These are phyloP conservation scores for Shiraia sp. DNA, from an alignment of 2,329 filamentous ascomycete genomes.

Conservation along the genomic window DNA sequence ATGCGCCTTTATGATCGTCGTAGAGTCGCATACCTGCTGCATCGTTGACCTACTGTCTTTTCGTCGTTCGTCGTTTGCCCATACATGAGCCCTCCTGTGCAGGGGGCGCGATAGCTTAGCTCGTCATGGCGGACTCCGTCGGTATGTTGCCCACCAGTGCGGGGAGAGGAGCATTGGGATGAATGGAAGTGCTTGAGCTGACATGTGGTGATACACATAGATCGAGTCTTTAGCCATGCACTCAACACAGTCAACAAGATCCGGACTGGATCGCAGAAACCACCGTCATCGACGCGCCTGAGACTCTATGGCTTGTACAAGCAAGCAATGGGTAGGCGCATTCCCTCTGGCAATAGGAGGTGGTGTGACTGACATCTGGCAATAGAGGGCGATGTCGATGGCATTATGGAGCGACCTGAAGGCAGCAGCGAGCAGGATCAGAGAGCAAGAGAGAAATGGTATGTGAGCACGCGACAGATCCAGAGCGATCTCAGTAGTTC, in stretches of 20 bases:
- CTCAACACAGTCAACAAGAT: constrained; percentile 99
- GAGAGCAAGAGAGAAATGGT: constrained; percentile 70
- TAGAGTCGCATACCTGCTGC: neutral
- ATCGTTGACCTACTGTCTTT: neutral
- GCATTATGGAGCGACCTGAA: constrained; percentile 83
- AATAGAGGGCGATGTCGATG: constrained; percentile 86
- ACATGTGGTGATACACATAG: constrained; percentile 51
- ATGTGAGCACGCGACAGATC: constrained; percentile 27
- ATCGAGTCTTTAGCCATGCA: constrained; percentile 98
- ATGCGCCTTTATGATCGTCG: neutral
- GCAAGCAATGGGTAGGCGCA: constrained; percentile 77
- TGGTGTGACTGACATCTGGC: constrained; percentile 14
- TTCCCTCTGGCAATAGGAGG: neutral
- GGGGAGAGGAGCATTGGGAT: neutral
- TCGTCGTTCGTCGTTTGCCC: neutral
- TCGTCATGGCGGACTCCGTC: constrained; percentile 47
- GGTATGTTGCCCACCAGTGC: constrained; percentile 43
- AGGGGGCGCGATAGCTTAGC: constrained; percentile 25
- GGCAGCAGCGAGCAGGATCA: constrained; percentile 56
- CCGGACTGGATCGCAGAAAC: constrained; percentile 86
- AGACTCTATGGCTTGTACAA: constrained; percentile 98
- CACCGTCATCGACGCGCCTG: constrained; percentile 81
- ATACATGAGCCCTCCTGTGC: constrained; percentile 15
- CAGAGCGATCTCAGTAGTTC: no score
- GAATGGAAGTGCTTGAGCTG: no score